Conservation (phyloP, 2,329 filamentous ascomycete species). For the Huntiella savannae region DNA sequence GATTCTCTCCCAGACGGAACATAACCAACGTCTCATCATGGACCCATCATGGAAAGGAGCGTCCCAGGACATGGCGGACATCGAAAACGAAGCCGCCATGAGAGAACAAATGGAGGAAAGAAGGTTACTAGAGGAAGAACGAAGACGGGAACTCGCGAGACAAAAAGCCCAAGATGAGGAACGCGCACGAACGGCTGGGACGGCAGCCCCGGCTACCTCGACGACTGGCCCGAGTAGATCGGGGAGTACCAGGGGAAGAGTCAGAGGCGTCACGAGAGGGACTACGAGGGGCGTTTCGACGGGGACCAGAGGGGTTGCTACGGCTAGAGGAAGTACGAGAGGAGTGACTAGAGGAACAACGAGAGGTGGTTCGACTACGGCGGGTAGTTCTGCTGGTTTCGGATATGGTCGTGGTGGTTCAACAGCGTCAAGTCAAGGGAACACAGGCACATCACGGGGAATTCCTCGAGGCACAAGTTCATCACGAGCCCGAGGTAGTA, state of each 20-base stretch:
- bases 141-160: slow-evolving; percentile 51
- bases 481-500: slow-evolving; percentile 12
- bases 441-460: neutral
- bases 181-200: slow-evolving; percentile 18
- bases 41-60: slow-evolving; percentile 82
- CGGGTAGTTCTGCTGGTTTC: neutral
- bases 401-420: neutral
- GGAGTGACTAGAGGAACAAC: neutral
- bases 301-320: too few species aligned
- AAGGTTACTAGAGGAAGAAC: slow-evolving; percentile 58
- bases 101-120: slow-evolving; percentile 63
- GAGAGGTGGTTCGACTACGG: neutral
- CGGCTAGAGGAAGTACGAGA: neutral
- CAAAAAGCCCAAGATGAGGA: slow-evolving; percentile 45
- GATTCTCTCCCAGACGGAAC: slow-evolving; percentile 90
- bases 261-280: slow-evolving; percentile 11
- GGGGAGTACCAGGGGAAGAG: slow-evolving; percentile 14
- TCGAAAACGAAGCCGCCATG: slow-evolving; percentile 59
- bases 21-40: slow-evolving; percentile 82
- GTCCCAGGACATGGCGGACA: slow-evolving; percentile 65
- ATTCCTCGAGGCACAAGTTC: slow-evolving; percentile 11
- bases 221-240: too few species aligned
- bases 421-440: neutral
- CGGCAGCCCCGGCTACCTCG: too few species aligned
- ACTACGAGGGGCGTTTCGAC: slow-evolving; percentile 1